Evolutionary conservation across 768 basidiomycete genomes (phyloP), one percentile per base, ranked within the genome.

Genomic region (Suillus occidentalis): DNA sequence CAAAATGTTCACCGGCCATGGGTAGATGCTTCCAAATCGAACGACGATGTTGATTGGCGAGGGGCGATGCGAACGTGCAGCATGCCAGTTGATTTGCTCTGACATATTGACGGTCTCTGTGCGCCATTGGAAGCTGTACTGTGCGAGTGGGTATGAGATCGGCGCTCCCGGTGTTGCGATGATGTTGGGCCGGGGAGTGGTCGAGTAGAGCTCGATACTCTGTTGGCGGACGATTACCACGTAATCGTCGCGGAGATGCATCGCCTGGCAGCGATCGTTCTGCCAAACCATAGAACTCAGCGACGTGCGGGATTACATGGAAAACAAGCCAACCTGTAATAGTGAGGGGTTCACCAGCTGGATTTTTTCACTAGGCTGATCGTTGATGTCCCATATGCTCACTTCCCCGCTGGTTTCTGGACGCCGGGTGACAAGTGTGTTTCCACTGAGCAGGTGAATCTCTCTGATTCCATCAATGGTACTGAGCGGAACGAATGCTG

Each of bases 1-100:
- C n/a, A 90, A 78, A 31, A 86, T 74, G 72, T 91, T 90, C 66
- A 87, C 82, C 0, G 89, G 87, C 89, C 89, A 90, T 3, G 88
- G 88, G 65, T 83, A 85, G 61, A 77, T 79, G 71, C 83, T 86
- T 14, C 81, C 83, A 69, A 85, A 90, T 18, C 90, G 87, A 22
- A 89, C 71, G 50, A 87, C 77, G 20, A 90, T 73, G 67, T 82
- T 82, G 62, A 90, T 78, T 0, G 79, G 75, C 1, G 75, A 72
- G 55, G 71, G 72, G 20, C 31, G 53, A 14, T 60, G 66, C 16
- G 63, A 56, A 39, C 42, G 61, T 20, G 63, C 57, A 59, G 66
- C 66, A 18, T 71, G 65, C 47, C 70, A 70, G 58, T 70, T 68
- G 16, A 71, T 73, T 65, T 81, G 79, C 3, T 75, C 68, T 52